phyloP scores from a whole-genome alignment of 164 flowering plant species.

The Stephania yunnanensis region DNA sequence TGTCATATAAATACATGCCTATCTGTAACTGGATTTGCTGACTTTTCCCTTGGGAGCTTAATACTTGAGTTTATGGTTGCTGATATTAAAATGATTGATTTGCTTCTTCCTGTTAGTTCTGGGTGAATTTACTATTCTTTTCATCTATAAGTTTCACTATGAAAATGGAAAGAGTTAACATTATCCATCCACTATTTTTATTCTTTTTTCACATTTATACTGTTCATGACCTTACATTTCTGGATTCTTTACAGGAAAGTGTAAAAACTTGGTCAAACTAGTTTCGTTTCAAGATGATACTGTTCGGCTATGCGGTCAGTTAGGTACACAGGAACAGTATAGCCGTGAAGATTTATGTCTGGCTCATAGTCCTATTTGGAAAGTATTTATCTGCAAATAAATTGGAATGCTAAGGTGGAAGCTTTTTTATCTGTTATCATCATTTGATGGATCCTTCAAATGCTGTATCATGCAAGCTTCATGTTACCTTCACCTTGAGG shows the following conservation, averaged over 20 bases:
- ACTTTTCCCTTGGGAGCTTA: background rate
- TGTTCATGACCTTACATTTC: background rate
- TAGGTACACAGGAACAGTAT: constrained; percentile 11
- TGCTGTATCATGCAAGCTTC: background rate
- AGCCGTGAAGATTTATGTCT: background rate
- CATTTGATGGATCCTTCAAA: background rate
- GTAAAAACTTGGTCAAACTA: background rate
- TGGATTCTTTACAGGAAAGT: constrained; percentile 5
- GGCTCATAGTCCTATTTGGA: background rate
- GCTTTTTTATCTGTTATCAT: background rate
- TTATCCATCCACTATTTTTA: background rate
- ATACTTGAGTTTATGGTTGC: background rate
- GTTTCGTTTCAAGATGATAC: background rate
- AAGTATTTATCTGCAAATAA: background rate
- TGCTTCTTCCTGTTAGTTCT: background rate
- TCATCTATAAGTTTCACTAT: background rate
- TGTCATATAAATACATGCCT: background rate
- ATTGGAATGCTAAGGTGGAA: background rate
- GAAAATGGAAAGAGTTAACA: background rate
- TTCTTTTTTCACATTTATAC: background rate
- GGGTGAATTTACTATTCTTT: too few relatives aligned
- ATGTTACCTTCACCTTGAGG: constrained; percentile 13
- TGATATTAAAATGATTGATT: background rate
- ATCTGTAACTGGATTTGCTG: background rate
- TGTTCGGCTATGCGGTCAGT: background rate